These are phyloP conservation scores for Backusella liffmaniae DNA, from an alignment of 192 early-diverging fungal species.

Conservation along the genomic window DNA sequence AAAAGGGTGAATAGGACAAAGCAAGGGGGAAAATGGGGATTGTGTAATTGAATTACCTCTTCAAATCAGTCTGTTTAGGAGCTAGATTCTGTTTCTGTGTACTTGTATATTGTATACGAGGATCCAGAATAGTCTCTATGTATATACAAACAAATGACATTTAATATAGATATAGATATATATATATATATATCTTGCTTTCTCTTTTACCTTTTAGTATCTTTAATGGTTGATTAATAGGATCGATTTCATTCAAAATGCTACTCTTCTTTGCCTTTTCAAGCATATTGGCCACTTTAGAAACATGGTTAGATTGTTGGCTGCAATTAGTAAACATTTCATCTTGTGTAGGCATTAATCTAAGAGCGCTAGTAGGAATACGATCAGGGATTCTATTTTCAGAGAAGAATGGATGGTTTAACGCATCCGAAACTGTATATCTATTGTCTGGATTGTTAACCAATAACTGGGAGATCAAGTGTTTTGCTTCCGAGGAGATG, in stretches of 20 bases:
- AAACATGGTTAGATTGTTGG: not conserved
- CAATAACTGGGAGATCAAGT: conserved; percentile 69
- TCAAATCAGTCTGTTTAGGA: not conserved
- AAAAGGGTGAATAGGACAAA: not conserved
- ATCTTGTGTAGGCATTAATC: not conserved
- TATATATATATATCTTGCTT: not conserved
- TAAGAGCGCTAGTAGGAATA: not conserved
- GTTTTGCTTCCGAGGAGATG: conserved; percentile 60
- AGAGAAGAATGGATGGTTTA: not conserved
- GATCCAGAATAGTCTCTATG: not conserved
- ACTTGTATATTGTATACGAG: not conserved
- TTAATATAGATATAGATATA: not conserved
- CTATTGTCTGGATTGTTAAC: conserved; percentile 58
- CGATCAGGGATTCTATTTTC: not conserved
- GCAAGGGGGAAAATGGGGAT: not conserved
- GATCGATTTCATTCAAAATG: not conserved
- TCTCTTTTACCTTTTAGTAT: not conserved
- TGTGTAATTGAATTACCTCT: not conserved
- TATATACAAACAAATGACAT: not conserved
- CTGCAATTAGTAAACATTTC: not conserved
- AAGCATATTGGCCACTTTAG: not conserved
- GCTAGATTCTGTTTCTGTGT: not conserved
- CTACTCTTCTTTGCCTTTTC: not conserved
- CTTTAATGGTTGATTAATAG: not conserved
- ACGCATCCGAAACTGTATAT: not conserved